Evolutionary conservation across 371 early-diverging fungal species (phyloP).

Genomic region (Amoeboaphelidium occidentale): DNA sequence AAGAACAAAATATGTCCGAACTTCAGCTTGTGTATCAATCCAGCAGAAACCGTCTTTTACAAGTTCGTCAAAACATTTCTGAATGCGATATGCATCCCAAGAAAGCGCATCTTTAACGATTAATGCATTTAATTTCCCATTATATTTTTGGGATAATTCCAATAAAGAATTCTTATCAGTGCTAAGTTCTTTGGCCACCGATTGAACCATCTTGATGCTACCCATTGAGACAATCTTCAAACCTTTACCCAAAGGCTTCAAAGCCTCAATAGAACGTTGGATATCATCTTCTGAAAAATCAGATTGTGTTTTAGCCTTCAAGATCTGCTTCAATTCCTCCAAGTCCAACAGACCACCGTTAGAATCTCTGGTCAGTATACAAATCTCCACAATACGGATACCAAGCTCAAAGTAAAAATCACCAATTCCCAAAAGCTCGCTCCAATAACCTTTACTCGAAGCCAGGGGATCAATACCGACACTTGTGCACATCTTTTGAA

Average conservation of each 20-base stretch:
- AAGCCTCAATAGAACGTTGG: slow-evolving; percentile 47
- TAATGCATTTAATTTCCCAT: background rate
- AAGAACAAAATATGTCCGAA: no score
- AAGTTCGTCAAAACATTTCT: no score
- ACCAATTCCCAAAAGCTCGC: slow-evolving; percentile 76
- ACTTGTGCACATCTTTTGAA: slow-evolving; percentile 73
- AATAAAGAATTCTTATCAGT: slow-evolving; percentile 43
- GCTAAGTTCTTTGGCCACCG: slow-evolving; percentile 70
- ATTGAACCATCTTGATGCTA: slow-evolving; percentile 46
- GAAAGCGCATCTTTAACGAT: background rate
- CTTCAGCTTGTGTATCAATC: no score
- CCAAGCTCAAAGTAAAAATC: slow-evolving; percentile 92
- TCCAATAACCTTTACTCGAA: slow-evolving; percentile 88
- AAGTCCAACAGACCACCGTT: slow-evolving; percentile 80
- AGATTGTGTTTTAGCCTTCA: slow-evolving; percentile 14
- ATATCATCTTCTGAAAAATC: slow-evolving; percentile 78
- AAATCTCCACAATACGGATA: slow-evolving; percentile 69
- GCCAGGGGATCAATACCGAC: slow-evolving; percentile 84
- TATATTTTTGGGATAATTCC: slow-evolving; percentile 28
- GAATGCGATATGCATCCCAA: background rate
- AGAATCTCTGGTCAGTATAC: slow-evolving; percentile 45
- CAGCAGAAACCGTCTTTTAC: no score
- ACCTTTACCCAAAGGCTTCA: slow-evolving; percentile 60
- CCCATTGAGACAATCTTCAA: slow-evolving; percentile 58
- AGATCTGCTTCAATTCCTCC: slow-evolving; percentile 33